Evolutionary conservation across 495 filamentous ascomycete species (phyloP).

Genomic region (Aspergillus leporis): DNA sequence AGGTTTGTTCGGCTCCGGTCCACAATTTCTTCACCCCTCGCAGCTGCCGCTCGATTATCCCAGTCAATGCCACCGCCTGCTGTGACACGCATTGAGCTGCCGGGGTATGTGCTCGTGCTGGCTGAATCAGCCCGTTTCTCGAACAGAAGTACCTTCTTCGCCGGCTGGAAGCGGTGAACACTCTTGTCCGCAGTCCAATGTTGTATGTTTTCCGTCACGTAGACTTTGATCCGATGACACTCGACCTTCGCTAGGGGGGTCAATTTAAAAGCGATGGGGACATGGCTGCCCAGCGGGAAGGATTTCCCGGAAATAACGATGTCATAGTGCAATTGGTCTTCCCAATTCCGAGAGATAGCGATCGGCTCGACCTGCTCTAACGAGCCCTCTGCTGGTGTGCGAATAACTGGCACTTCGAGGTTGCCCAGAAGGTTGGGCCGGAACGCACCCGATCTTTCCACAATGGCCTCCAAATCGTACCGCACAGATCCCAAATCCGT

Average conservation of each 20-base stretch:
- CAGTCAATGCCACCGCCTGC: conserved; percentile 79
- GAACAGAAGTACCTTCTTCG: conserved; percentile 81
- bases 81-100: conserved; percentile 76
- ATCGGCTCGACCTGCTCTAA: conserved; percentile 95
- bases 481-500: conserved; percentile 85
- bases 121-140: conserved; percentile 88
- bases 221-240: conserved; percentile 94
- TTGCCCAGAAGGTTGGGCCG: conserved; percentile 83
- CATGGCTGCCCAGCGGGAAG: conserved; percentile 87
- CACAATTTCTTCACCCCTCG: conserved; percentile 59
- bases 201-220: conserved; percentile 90
- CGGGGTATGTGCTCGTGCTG: conserved; percentile 72
- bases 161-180: conserved; percentile 82
- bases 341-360: conserved; percentile 95
- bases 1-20: conserved; percentile 63
- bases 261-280: conserved; percentile 96
- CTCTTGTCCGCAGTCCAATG: conserved; percentile 88
- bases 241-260: conserved; percentile 96
- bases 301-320: conserved; percentile 99
- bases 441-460: conserved; percentile 91
- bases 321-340: conserved; percentile 97
- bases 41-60: conserved; percentile 59
- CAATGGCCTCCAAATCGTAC: conserved; percentile 84
- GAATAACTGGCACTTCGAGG: conserved; percentile 83
- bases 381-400: conserved; percentile 87